Evolutionary conservation across 2,329 filamentous ascomycete species (phyloP), one percentile per base, ranked within the genome.

Genomic region (Colletotrichum eleusines): DNA sequence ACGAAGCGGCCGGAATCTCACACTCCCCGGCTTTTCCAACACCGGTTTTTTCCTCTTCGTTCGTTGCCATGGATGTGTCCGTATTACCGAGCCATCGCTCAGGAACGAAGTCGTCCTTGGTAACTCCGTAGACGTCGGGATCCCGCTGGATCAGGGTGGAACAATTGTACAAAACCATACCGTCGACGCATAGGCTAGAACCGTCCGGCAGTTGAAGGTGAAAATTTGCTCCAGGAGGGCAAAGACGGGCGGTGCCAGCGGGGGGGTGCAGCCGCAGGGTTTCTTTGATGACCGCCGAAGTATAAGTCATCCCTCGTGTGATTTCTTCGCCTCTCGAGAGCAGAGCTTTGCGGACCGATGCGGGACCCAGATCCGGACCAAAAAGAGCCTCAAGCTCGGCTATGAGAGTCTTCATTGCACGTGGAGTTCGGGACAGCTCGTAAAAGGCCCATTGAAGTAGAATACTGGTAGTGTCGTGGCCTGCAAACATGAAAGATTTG

Each of bases 381-480:
- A 83, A 79, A 6, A 83, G 58, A 23, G 70, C 66, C 65, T 82
- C 77, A 9, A 81, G 77, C 72, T 84, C 82, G 40, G 69, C 74
- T 2, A 77, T 76, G 1, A 84, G 71, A 0, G 76, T 74, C 23
- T 69, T 60, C 20, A 78, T 74, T 0, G 74, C 78, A 1, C 69
- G 67, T 0, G 82, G 80, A 0, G 77, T 76, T 4, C 76, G 76
- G 5, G 78, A 77, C 0, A 84, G 76, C 65, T 82, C 77, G 71
- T 83, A 82, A 28, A 81, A 76, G 0, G 76, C 73, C 79, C 80
- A 83, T 12, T 79, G 75, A 1, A 83, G 73, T 1, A 79, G 74
- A 69, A 78, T 80, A 44, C 78, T 79, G 1, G 81, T 82, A 3
- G 82, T 83, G 71, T 84, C 81, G 54, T 83, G 82, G 3, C 82